Conservation (phyloP, 1,284 basidiomycete genomes). For the Violaceomyces palustris region DNA sequence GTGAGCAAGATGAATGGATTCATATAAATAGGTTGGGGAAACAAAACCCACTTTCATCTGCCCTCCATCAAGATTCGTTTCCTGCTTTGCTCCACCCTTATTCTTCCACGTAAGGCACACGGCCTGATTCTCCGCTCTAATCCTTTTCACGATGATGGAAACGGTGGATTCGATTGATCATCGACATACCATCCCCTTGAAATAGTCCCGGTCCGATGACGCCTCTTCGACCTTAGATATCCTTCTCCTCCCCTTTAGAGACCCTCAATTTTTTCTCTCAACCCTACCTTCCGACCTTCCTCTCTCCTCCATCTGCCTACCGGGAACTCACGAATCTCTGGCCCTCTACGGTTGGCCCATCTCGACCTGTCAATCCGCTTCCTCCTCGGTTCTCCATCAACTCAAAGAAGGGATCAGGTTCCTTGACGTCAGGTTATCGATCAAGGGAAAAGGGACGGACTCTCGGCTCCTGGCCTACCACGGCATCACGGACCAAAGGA, state of each 20-base stretch:
- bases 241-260: conserved; percentile 12
- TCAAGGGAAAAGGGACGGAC: conserved; percentile 17
- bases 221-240: conserved; percentile 16
- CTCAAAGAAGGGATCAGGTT: conserved; percentile 32
- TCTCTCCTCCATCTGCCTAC: conserved; percentile 24
- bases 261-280: conserved; percentile 15
- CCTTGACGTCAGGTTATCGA: conserved; percentile 32
- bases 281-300: conserved; percentile 9
- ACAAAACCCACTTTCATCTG: no score
- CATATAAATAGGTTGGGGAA: no score
- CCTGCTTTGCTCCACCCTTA: no score
- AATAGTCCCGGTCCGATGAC: no score
- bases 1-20: no score
- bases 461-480: conserved; percentile 30
- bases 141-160: no score
- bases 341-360: conserved; percentile 41
- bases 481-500: conserved; percentile 27
- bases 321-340: conserved; percentile 38
- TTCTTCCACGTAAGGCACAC: no score
- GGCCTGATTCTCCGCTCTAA: no score
- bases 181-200: no score
- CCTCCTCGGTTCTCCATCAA: conserved; percentile 12
- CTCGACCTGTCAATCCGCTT: conserved; percentile 25
- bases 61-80: no score
- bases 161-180: no score